A percentile compares a stretch with the other conserved stretches of the same genome.
These are phyloP conservation scores for Amanita muscaria DNA, from an alignment of 768 basidiomycete genomes.

Conservation along the genomic window DNA sequence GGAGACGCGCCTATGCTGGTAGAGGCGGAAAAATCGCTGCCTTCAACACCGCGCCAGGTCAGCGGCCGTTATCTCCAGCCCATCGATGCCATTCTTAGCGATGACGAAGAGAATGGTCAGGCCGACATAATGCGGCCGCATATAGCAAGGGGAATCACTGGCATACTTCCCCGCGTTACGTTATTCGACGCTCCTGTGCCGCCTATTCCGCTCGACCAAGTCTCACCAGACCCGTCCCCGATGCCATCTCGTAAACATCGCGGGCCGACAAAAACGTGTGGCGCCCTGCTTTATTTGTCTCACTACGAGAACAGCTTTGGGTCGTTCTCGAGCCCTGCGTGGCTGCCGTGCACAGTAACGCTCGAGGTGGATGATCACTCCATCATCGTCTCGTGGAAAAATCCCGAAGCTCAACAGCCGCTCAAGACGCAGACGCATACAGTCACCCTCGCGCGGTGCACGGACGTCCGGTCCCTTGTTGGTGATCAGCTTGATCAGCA, in stretches of 20 bases:
- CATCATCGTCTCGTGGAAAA: conserved; percentile 8
- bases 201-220: conserved; percentile 2
- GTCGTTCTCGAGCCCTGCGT: conserved; percentile 27
- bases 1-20: background rate
- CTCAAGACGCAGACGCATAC: conserved; percentile 25
- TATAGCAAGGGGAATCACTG: no score
- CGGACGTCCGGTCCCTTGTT: conserved; percentile 55
- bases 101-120: background rate
- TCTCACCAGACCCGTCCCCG: conserved; percentile 9
- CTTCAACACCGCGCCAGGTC: background rate
- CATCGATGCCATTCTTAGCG: background rate
- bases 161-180: background rate
- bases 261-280: conserved; percentile 8
- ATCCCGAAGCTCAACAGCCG: conserved; percentile 18
- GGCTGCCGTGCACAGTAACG: conserved; percentile 38
- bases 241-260: conserved; percentile 7
- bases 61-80: background rate
- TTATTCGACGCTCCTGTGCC: conserved; percentile 6
- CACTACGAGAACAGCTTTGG: conserved; percentile 8
- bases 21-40: background rate
- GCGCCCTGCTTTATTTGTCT: conserved; percentile 12
- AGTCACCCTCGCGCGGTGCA: conserved; percentile 43
- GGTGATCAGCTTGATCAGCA: conserved; percentile 30
- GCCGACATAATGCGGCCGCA: no score
- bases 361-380: conserved; percentile 27